Conservation (phyloP, 441 rosid species). For the Erodium texanum region DNA sequence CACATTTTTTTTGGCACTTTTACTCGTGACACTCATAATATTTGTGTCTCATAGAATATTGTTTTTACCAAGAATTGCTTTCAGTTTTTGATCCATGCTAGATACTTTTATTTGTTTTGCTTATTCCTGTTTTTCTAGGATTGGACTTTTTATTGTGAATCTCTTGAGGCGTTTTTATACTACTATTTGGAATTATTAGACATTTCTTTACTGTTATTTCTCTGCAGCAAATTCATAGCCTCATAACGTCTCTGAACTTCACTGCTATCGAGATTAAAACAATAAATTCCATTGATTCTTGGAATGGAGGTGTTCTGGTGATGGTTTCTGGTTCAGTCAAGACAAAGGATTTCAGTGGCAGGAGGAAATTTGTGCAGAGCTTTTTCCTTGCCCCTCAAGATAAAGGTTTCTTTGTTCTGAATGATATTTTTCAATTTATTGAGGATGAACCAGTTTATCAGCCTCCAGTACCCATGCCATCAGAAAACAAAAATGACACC, state of each 20-base stretch:
- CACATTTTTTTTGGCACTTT: neutral
- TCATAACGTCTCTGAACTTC: constrained; percentile 44
- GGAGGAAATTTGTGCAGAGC: constrained; percentile 55
- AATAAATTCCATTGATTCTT: constrained; percentile 52
- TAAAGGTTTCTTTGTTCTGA: constrained; percentile 58
- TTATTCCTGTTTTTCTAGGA: too few relatives aligned
- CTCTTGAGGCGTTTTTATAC: neutral
- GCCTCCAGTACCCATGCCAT: constrained; percentile 33
- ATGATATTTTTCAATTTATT: constrained; percentile 55
- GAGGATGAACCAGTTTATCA: constrained; percentile 34
- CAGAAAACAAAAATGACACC: constrained; percentile 42
- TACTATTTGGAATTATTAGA: neutral
- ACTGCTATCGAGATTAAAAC: constrained; percentile 68
- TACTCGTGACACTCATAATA: neutral
- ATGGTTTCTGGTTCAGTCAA: constrained; percentile 57
- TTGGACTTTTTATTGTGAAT: neutral
- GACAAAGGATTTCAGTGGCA: constrained; percentile 34
- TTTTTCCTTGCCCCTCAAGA: constrained; percentile 72
- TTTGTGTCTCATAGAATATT: neutral
- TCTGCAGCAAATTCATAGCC: constrained; percentile 51
- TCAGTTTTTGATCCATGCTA: neutral
- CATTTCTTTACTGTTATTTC: constrained; percentile 1
- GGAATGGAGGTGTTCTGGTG: constrained; percentile 60
- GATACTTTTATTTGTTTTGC: neutral
- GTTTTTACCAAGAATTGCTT: neutral